phyloP scores from a whole-genome alignment of 2,329 filamentous ascomycete genomes.

The Pestalotiopsis sp. region DNA sequence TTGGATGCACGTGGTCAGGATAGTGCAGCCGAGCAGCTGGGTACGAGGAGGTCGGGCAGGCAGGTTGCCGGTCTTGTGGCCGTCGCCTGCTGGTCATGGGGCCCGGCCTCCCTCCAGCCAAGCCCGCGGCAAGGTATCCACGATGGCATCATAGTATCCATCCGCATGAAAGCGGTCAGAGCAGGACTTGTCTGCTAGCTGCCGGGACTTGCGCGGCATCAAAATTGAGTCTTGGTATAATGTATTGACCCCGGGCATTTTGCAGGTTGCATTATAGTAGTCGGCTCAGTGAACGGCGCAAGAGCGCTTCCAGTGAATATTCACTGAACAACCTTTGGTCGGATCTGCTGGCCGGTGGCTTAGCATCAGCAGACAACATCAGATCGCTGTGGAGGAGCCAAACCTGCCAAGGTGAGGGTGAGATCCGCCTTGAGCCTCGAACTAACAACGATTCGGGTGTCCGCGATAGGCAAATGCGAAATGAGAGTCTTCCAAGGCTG shows the following conservation, averaged over 20 bases:
- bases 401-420: neutral
- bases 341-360: neutral
- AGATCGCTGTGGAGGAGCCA: neutral
- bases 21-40: neutral
- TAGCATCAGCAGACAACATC: neutral
- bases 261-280: neutral
- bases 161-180: slow-evolving; percentile 13
- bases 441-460: neutral
- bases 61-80: neutral
- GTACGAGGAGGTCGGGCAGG: neutral
- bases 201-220: neutral
- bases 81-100: slow-evolving; percentile 1
- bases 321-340: neutral
- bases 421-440: neutral
- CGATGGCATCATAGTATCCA: slow-evolving; percentile 15
- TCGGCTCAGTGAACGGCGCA: neutral
- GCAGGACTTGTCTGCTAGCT: neutral
- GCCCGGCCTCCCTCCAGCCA: neutral
- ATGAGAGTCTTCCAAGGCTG: too few relatives aligned
- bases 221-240: neutral
- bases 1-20: neutral
- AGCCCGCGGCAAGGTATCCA: slow-evolving; percentile 9
- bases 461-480: too few relatives aligned
- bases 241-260: neutral
- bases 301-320: neutral